Conservation (phyloP, 2,329 filamentous ascomycete genomes). For the Tolypocladium inflatum region DNA sequence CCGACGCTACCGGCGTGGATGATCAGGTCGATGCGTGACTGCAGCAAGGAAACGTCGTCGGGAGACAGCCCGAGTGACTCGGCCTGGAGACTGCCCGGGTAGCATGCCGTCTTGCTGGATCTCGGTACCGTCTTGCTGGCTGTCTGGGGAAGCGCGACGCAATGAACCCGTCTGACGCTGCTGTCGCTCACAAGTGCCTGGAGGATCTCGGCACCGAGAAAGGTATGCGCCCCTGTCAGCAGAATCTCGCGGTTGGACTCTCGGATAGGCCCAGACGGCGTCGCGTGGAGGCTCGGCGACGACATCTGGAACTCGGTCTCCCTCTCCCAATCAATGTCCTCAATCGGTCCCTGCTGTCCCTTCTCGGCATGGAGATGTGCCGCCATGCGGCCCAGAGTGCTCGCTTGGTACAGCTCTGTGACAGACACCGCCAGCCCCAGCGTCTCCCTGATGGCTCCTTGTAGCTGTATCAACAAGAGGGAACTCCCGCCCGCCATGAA, state of each 20-base stretch:
- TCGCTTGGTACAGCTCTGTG: constrained; percentile 25
- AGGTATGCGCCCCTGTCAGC: constrained; percentile 17
- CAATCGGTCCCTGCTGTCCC: background rate
- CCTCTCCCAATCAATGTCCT: constrained; percentile 1
- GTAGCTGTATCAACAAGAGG: constrained; percentile 26
- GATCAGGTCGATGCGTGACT: constrained; percentile 26
- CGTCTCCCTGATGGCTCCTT: constrained; percentile 13
- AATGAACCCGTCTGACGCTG: constrained; percentile 28
- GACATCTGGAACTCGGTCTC: constrained; percentile 15
- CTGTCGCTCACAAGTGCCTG: constrained; percentile 19
- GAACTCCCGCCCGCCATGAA: constrained; percentile 34
- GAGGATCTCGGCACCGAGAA: constrained; percentile 30
- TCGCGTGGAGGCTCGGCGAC: background rate
- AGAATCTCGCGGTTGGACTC: background rate
- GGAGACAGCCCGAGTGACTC: constrained; percentile 1
- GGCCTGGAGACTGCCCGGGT: constrained; percentile 2
- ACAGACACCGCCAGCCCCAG: constrained; percentile 23
- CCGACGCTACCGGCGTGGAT: constrained; percentile 36
- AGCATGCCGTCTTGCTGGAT: background rate
- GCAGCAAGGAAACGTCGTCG: background rate
- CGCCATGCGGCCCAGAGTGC: constrained; percentile 30
- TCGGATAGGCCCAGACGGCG: background rate
- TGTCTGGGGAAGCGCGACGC: constrained; percentile 26
- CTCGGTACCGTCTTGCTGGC: background rate
- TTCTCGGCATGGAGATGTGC: constrained; percentile 12